Base-by-base conservation (phyloP, 2,329 filamentous ascomycete species). In the Orbilia blumenaviensis region DNA sequence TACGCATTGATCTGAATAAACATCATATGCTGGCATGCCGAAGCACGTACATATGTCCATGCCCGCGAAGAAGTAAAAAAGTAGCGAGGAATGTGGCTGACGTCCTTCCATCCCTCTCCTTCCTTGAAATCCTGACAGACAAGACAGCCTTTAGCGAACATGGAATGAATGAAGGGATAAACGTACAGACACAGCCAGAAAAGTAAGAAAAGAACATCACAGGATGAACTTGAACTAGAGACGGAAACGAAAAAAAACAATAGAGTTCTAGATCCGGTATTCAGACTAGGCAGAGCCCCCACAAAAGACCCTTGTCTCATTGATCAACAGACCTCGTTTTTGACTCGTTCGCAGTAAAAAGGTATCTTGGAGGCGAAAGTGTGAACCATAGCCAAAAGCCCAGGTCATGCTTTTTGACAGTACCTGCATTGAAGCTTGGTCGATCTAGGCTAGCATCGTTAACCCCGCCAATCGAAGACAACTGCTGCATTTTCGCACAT, bases 371-470 rank as follows among this genome's bases (percentile, higher is more conserved):
- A 46, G 23, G 27, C 25, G 3, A 52, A 52, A 52, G 16, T 5
- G 29, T 5, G 29, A 34, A 34, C 29, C 29, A 4, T 21, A n/a
- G n/a, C n/a, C n/a, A n/a, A n/a, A 41, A 41, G 50, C 16, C 16
- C 32, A 56, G 14, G 29, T 32, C 52, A 32, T 25, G 32, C 38
- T 38, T 34, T 25, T 38, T 6, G 12, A 9, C 52, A 63, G 66
- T 71, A 62, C 66, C 66, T 71, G 56, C 66, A 63, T 71, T 36
- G 56, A 42, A 54, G n/a, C 29, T 38, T 56, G 8, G 56, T 66
- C 56, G 66, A 71, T 63, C 66, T 50, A 46, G 56, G 18, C 42
- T 38, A 38, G 52, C 23, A 23, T 44, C 61, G 18, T 50, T 34
- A 38, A 64, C 42, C 61, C 61, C 61, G 42, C 61, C 14, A 48